These are phyloP conservation scores for Dalechampia spathulata DNA, from an alignment of 441 rosid genomes.

Conservation along the genomic window DNA sequence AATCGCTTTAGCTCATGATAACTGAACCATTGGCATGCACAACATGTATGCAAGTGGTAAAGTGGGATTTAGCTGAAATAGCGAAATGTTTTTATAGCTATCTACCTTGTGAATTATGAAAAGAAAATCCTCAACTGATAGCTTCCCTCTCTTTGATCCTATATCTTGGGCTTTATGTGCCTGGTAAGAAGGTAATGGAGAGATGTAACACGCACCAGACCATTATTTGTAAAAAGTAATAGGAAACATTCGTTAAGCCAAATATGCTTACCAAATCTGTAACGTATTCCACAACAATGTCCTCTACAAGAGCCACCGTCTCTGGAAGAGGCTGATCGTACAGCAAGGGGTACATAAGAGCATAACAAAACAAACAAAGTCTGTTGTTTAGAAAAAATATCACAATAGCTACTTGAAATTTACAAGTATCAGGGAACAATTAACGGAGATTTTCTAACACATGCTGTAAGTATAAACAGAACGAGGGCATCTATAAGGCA, in stretches of 20 bases:
- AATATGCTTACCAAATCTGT: constrained; percentile 62
- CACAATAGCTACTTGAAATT: background rate
- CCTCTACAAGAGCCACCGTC: constrained; percentile 83
- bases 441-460: background rate
- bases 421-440: background rate
- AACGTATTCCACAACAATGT: constrained; percentile 87
- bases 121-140: constrained; percentile 74
- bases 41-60: background rate
- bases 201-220: background rate
- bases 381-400: background rate
- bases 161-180: constrained; percentile 87
- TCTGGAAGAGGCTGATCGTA: constrained; percentile 81
- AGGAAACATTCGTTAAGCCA: background rate
- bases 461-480: background rate
- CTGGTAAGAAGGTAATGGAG: constrained; percentile 24
- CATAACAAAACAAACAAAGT: background rate
- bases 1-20: too few relatives aligned
- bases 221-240: constrained; percentile 1
- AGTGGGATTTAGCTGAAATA: too few relatives aligned
- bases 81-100: too few relatives aligned
- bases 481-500: background rate
- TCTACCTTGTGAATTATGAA: constrained; percentile 82
- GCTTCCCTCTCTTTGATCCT: constrained; percentile 78
- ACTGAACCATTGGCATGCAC: too few relatives aligned
- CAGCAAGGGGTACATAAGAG: constrained; percentile 4